Evolutionary conservation across 2,329 filamentous ascomycete species (phyloP), one percentile per base, ranked within the genome.

Genomic region (Samsoniella hepiali): DNA sequence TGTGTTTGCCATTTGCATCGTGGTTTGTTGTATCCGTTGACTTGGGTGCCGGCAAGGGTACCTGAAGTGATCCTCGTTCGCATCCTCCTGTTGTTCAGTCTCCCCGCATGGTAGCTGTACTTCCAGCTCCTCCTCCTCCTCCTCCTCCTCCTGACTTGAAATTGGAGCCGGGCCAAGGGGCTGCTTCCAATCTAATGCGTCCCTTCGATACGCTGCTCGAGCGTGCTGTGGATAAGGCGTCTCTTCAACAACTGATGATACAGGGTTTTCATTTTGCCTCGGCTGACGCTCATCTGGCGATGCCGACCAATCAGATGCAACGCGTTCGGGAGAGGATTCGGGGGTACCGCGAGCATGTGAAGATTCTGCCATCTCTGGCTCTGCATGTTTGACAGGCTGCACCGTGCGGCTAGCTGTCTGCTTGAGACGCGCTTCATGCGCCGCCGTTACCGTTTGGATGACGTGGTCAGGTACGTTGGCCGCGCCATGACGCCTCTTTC

Each of bases 121-220:
- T 54, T 78, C 77, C n/a, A 77, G 63, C 9, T 77, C 75, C 15
- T 77, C 74, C 29, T 77, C 76, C 9, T 77, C 75, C 15, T 77
- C 74, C 29, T 77, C 76, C 9, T 71, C 65, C 27, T 59, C 38
- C 27, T 29, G 45, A 47, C 60, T 63, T 31, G 53, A 56, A 31
- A 32, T n/a, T 36, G 6, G 32, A 31, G 8, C 5, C 17, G 10
- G 3, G 8, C 8, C 7, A 10, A 17, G 13, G 4, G 10, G 9
- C 5, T 11, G 10, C 42, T 29, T 31, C 5, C 4, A 44, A 3
- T 27, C 29, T 8, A 38, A 17, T 7, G 29, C 1, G 2, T 10
- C 9, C 17, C 27, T 50, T 11, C 53, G 13, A 22, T 42, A 27
- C 13, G 44, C 15, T 9, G 51, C 36, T n/a, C 50, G 47, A 47